phyloP scores from a whole-genome alignment of 495 filamentous ascomycete species.

The Amorphotheca resinae region DNA sequence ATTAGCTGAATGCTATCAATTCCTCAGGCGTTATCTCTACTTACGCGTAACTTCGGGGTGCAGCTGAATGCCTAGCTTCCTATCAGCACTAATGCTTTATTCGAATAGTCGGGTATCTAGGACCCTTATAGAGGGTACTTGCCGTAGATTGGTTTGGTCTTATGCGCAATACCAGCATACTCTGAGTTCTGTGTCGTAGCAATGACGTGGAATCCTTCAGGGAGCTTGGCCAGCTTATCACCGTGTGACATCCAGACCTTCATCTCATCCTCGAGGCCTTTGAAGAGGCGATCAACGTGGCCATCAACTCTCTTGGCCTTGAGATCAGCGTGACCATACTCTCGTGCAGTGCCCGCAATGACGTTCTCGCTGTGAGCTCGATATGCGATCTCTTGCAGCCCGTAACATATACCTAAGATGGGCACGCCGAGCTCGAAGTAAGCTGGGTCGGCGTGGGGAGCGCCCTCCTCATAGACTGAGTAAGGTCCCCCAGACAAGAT shows the following conservation, averaged over 20 bases:
- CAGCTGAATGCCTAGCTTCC: conserved; percentile 77
- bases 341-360: conserved; percentile 51
- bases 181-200: conserved; percentile 63
- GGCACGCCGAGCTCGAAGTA: conserved; percentile 52
- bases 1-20: too few species aligned
- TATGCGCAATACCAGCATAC: conserved; percentile 71
- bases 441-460: conserved; percentile 66
- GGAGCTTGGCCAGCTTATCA: conserved; percentile 66
- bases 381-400: conserved; percentile 72
- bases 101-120: too few species aligned
- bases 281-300: conserved; percentile 62
- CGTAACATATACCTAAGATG: conserved; percentile 27
- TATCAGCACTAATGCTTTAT: too few species aligned
- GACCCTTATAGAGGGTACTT: too few species aligned
- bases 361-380: conserved; percentile 58
- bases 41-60: conserved; percentile 78
- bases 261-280: conserved; percentile 49
- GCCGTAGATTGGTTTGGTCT: conserved; percentile 54
- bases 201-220: conserved; percentile 55
- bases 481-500: conserved; percentile 66
- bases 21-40: too few species aligned
- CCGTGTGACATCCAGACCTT: conserved; percentile 79
- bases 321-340: conserved; percentile 53
- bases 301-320: conserved; percentile 23
- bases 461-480: conserved; percentile 57